These are phyloP conservation scores for Metschnikowia santaceciliae DNA, from an alignment of 805 yeast genomes.

Conservation along the genomic window DNA sequence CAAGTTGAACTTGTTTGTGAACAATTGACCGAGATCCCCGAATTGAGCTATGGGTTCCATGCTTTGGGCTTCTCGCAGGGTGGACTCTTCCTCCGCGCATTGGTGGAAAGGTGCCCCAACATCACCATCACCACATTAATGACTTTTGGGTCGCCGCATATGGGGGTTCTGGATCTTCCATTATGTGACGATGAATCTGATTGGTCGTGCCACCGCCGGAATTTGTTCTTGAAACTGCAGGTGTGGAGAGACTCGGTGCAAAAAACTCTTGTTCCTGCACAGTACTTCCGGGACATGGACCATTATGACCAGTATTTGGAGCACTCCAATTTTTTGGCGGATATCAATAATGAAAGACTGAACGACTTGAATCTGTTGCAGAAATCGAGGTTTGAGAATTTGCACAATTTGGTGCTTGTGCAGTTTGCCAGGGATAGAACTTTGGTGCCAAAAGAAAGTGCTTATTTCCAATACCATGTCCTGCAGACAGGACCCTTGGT, in stretches of 20 bases:
- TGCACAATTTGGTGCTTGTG: conserved; percentile 57
- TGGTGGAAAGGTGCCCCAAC: conserved; percentile 53
- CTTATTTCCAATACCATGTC: conserved; percentile 60
- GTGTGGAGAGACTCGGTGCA: conserved; percentile 60
- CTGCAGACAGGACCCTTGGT: conserved; percentile 36
- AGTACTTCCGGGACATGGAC: conserved; percentile 63
- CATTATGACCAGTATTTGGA: conserved; percentile 52
- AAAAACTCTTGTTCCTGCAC: conserved; percentile 61
- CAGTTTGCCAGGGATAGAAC: conserved; percentile 62
- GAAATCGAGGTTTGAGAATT: conserved; percentile 35
- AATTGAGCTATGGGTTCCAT: conserved; percentile 55
- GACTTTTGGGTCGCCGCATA: conserved; percentile 80
- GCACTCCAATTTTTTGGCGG: conserved; percentile 57
- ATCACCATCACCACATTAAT: conserved; percentile 46
- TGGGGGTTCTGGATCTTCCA: conserved; percentile 70
- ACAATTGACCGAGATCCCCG: conserved; percentile 43
- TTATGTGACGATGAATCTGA: conserved; percentile 46
- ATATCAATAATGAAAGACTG: conserved; percentile 57
- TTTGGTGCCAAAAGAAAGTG: conserved; percentile 66
- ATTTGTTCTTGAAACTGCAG: conserved; percentile 51
- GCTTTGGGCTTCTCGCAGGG: conserved; percentile 83
- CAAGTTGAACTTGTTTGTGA: conserved; percentile 56
- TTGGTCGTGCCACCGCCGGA: conserved; percentile 57
- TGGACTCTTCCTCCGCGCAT: conserved; percentile 70
- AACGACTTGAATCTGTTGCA: conserved; percentile 36